Percentiles rank a stretch among this genome's conserved stretches.
These are phyloP conservation scores for Arctium lappa DNA, from an alignment of 129 eudicot species.

Conservation along the genomic window DNA sequence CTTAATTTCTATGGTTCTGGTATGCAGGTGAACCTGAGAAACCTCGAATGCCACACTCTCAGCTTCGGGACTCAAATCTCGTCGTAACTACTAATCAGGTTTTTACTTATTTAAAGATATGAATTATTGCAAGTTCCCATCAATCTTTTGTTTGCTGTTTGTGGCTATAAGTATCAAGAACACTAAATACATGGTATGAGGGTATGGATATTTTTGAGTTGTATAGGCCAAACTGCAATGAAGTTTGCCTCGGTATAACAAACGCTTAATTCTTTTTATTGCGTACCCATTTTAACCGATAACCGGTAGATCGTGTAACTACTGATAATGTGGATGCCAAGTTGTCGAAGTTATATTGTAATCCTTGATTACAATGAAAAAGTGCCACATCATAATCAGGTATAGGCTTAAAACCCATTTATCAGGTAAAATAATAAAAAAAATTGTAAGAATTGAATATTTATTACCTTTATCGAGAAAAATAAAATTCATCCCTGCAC, in stretches of 20 bases:
- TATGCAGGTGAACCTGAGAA: conserved; percentile 77
- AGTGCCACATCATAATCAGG: background rate
- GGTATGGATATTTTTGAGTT: too few species aligned
- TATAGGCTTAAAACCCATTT: background rate
- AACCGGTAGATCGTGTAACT: background rate
- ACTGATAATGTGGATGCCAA: background rate
- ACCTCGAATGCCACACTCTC: conserved; percentile 77
- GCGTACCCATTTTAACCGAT: background rate
- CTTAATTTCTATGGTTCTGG: conserved; percentile 11
- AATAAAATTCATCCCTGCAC: background rate
- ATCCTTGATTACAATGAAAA: background rate
- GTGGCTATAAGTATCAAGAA: too few species aligned
- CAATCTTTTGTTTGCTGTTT: background rate
- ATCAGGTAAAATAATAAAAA: background rate
- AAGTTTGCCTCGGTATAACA: background rate
- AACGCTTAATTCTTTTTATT: background rate
- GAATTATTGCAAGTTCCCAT: background rate
- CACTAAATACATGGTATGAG: too few species aligned
- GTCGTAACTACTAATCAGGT: conserved; percentile 22
- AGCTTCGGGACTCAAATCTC: conserved; percentile 55
- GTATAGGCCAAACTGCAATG: too few species aligned
- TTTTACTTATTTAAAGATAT: background rate
- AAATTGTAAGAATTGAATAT: background rate
- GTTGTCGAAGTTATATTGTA: background rate
- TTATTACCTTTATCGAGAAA: too few species aligned